These are phyloP conservation scores for Nitzschia sp. DNA, from an alignment of 108 stramenopile species.

Conservation along the genomic window DNA sequence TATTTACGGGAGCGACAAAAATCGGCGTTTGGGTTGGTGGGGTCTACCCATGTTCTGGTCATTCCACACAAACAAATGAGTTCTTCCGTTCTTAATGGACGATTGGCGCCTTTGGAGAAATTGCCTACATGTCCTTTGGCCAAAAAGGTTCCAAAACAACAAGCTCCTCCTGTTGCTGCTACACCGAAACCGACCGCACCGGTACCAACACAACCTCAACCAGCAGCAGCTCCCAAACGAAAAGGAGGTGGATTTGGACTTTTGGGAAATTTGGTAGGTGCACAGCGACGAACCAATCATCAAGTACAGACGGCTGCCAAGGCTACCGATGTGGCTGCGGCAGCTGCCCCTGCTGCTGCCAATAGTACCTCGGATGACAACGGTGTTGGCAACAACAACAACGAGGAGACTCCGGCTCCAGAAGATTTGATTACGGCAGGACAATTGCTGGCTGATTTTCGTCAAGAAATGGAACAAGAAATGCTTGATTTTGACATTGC, in stretches of 20 bases:
- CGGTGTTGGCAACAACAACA: background rate
- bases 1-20: slow-evolving; percentile 75
- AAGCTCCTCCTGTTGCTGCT: slow-evolving; percentile 2
- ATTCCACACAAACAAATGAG: slow-evolving; percentile 61
- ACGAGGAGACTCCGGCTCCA: background rate
- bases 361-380: background rate
- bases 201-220: background rate
- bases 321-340: background rate
- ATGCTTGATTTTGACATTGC: slow-evolving; percentile 65
- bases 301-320: slow-evolving; percentile 51
- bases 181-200: background rate
- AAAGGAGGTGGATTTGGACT: slow-evolving; percentile 48
- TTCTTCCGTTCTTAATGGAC: slow-evolving; percentile 29
- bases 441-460: slow-evolving; percentile 55
- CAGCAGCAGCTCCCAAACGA: slow-evolving; percentile 20
- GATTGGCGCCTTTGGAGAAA: slow-evolving; percentile 33
- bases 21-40: slow-evolving; percentile 62
- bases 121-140: slow-evolving; percentile 39
- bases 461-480: slow-evolving; percentile 57
- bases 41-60: slow-evolving; percentile 45
- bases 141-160: slow-evolving; percentile 23
- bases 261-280: slow-evolving; percentile 73
- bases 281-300: slow-evolving; percentile 67
- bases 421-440: slow-evolving; percentile 29
- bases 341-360: background rate